phyloP scores from a whole-genome alignment of 1,139 yeast genomes.

The Geotrichum europaeum region DNA sequence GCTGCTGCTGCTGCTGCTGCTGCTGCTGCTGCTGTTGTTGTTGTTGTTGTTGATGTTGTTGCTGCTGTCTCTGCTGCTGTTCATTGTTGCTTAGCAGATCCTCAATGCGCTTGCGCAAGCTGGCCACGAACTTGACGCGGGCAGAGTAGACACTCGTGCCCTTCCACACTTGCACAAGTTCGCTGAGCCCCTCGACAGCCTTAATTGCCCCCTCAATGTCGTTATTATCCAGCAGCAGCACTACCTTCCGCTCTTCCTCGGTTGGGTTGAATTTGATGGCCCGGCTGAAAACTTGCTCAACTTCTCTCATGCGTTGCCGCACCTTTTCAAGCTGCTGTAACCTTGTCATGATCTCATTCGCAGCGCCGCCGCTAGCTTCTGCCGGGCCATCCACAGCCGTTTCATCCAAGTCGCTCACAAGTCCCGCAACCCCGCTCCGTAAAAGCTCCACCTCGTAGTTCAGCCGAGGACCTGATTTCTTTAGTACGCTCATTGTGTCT shows the following conservation, averaged over 20 bases:
- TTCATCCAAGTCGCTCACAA: slow-evolving; percentile 26
- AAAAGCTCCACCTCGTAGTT: slow-evolving; percentile 35
- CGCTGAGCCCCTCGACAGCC: slow-evolving; percentile 22
- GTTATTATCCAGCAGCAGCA: slow-evolving; percentile 21
- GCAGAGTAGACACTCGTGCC: slow-evolving; percentile 27
- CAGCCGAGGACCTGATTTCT: slow-evolving; percentile 30
- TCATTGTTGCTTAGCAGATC: slow-evolving; percentile 15
- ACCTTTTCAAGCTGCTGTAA: slow-evolving; percentile 29
- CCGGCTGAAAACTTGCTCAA: slow-evolving; percentile 27
- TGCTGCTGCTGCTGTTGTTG: neutral
- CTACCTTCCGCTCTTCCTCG: slow-evolving; percentile 25
- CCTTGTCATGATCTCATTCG: slow-evolving; percentile 17
- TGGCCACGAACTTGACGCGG: slow-evolving; percentile 24
- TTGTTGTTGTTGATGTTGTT: slow-evolving; percentile 1
- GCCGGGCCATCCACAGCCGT: slow-evolving; percentile 17
- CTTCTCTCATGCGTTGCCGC: slow-evolving; percentile 27
- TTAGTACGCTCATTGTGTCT: slow-evolving; percentile 27
- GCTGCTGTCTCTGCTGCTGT: slow-evolving; percentile 7
- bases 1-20: neutral
- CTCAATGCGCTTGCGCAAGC: slow-evolving; percentile 27
- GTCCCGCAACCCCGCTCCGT: slow-evolving; percentile 29
- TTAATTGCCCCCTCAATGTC: slow-evolving; percentile 24
- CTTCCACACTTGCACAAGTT: slow-evolving; percentile 30
- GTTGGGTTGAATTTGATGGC: slow-evolving; percentile 23
- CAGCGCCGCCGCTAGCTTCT: neutral